Percentiles rank a stretch among this genome's conserved stretches.
Evolutionary conservation across 2,329 filamentous ascomycete species (phyloP).

Genomic region (Westerdykella ornata): DNA sequence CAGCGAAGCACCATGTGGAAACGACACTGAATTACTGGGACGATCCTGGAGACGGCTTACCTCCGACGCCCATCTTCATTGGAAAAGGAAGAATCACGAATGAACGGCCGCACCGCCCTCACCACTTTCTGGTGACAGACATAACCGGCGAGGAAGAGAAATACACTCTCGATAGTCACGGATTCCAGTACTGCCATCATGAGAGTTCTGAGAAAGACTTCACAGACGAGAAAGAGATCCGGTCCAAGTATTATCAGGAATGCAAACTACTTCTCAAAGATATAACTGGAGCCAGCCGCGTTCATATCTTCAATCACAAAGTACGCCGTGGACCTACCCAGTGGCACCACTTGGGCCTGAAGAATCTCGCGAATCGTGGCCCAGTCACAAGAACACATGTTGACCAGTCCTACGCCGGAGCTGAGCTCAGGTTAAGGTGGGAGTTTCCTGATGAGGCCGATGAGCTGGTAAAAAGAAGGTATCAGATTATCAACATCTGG

Average conservation of each 20-base stretch:
- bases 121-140: slow-evolving; percentile 16
- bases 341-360: slow-evolving; percentile 24
- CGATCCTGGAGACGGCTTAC: slow-evolving; percentile 18
- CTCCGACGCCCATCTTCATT: slow-evolving; percentile 18
- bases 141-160: slow-evolving; percentile 15
- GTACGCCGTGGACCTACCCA: slow-evolving; percentile 42
- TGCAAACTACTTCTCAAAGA: slow-evolving; percentile 24
- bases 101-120: slow-evolving; percentile 15
- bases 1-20: slow-evolving; percentile 12
- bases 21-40: slow-evolving; percentile 21
- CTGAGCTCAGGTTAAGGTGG: slow-evolving; percentile 13
- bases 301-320: slow-evolving; percentile 58
- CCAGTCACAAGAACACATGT: slow-evolving; percentile 50
- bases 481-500: slow-evolving; percentile 29
- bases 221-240: slow-evolving; percentile 12
- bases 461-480: slow-evolving; percentile 18
- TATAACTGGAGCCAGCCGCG: slow-evolving; percentile 50
- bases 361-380: slow-evolving; percentile 29
- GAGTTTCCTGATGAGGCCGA: slow-evolving; percentile 17
- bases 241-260: slow-evolving; percentile 15
- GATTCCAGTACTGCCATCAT: slow-evolving; percentile 18
- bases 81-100: slow-evolving; percentile 20
- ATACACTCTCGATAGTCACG: slow-evolving; percentile 16
- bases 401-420: slow-evolving; percentile 34
- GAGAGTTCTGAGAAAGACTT: slow-evolving; percentile 16